Conservation (phyloP, 371 early-diverging fungal genomes). For the Vavraia culicis region DNA sequence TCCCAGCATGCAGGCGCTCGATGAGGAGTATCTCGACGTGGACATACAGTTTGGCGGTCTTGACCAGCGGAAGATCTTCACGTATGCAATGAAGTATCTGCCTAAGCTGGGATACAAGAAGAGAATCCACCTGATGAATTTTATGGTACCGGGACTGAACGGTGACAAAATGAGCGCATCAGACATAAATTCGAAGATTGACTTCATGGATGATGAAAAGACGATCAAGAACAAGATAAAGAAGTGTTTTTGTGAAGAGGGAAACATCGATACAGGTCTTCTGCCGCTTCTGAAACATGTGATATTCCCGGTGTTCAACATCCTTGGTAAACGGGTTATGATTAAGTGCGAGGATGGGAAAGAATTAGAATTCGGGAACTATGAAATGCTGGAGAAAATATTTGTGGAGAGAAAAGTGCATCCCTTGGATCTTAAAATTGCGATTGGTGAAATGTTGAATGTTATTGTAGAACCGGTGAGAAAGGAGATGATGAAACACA, state of each 20-base stretch:
- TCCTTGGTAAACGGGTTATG: conserved; percentile 41
- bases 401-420: conserved; percentile 66
- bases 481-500: conserved; percentile 48
- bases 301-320: conserved; percentile 53
- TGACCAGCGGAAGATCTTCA: conserved; percentile 98
- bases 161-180: conserved; percentile 93
- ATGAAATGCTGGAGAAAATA: conserved; percentile 57
- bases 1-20: conserved; percentile 93
- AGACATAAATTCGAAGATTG: conserved; percentile 87
- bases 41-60: conserved; percentile 98
- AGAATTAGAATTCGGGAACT: conserved; percentile 51
- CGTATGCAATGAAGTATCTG: conserved; percentile 79
- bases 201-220: conserved; percentile 66
- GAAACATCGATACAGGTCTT: conserved; percentile 75
- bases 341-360: conserved; percentile 41
- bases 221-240: conserved; percentile 68
- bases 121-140: conserved; percentile 93
- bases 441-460: conserved; percentile 61
- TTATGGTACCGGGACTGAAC: conserved; percentile 90
- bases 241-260: conserved; percentile 90
- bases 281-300: conserved; percentile 66
- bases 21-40: conserved; percentile 85
- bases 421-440: conserved; percentile 82
- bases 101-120: conserved; percentile 84
- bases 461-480: conserved; percentile 70